Base-by-base conservation (phyloP, 495 filamentous ascomycete species). In the Talaromyces proteolyticus region DNA sequence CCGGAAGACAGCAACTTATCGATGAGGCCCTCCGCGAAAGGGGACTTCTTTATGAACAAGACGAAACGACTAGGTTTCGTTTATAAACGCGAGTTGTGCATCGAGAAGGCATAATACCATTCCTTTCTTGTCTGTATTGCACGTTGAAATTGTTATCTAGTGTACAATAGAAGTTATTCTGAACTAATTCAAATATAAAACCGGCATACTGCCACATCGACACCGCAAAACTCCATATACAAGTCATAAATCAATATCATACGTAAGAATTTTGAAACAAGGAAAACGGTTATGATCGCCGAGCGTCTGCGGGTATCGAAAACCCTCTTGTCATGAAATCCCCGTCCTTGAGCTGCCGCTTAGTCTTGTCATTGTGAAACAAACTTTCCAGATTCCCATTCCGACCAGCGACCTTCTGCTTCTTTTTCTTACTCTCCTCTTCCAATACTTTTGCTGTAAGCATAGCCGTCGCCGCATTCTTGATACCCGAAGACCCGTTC, bases 1-100 rank as follows among this genome's bases (percentile, higher is more conserved):
- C 92, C 20, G 92, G 92, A 4, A 78, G 92, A 55, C 89, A 84
- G 82, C 93, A 95, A 79, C 57, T 91, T 23, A 90, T 95, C 59
- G 79, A 88, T 59, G 61, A 79, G 60, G 86, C 86, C 68, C 75
- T 95, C 38, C 67, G 77, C 58, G 71, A 77, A 54, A 71, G 81
- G 45, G 82, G 80, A 5, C 65, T 90, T 22, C 48, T 66, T n/a
- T 19, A 17, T 16, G 21, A 39, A 14, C 19, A 49, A 6, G 21
- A 40, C 20, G 40, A 49, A 21, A 14, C 18, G 34, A 39, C 10
- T 19, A 41, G 11, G 34, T 49, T 49, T 22, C 36, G 36, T 14
- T 39, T 49, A 20, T 49, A 41, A 20, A 36, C 21, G 14, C n/a
- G n/a, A n/a, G n/a, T n/a, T n/a, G n/a, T n/a, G n/a, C n/a, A n/a